These are phyloP conservation scores for Butyriboletus loyo DNA, from an alignment of 768 basidiomycete genomes.

Conservation along the genomic window DNA sequence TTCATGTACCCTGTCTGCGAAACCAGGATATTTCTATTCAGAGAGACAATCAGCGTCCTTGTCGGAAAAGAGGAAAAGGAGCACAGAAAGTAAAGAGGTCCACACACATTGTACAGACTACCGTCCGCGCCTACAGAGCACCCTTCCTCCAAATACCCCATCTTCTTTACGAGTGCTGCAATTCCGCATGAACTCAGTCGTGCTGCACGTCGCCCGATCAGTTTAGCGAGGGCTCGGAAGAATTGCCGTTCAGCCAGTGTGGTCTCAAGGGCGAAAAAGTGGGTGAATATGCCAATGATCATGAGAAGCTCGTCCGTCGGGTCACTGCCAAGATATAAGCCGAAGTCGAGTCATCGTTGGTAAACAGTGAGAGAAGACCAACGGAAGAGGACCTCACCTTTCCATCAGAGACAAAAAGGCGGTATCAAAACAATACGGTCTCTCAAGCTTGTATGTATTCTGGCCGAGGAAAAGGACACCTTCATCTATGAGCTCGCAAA, in stretches of 20 bases:
- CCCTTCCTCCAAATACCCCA: conserved; percentile 88
- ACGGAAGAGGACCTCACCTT: conserved; percentile 46
- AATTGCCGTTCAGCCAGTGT: conserved; percentile 96
- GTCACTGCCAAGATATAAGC: conserved; percentile 52
- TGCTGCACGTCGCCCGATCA: conserved; percentile 88
- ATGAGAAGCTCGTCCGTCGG: conserved; percentile 95
- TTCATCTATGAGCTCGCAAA: conserved; percentile 94
- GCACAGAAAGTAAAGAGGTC: not conserved
- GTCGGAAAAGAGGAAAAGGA: not conserved
- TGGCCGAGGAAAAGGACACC: conserved; percentile 98
- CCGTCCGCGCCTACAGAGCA: conserved; percentile 92
- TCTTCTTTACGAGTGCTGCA: conserved; percentile 93
- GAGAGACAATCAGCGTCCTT: not conserved
- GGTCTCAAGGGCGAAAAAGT: conserved; percentile 96
- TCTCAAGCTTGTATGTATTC: conserved; percentile 97
- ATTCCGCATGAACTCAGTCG: conserved; percentile 93
- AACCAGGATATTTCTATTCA: conserved; percentile 93
- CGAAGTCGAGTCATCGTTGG: not conserved
- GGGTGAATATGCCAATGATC: conserved; percentile 94
- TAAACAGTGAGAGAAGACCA: not conserved
- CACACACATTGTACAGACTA: conserved; percentile 84
- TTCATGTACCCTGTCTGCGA: conserved; percentile 89
- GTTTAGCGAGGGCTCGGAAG: conserved; percentile 89
- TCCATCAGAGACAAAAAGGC: conserved; percentile 98
- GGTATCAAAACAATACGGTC: conserved; percentile 89